Conservation (phyloP, 805 yeast genomes). For the Saturnispora ahearnii region DNA sequence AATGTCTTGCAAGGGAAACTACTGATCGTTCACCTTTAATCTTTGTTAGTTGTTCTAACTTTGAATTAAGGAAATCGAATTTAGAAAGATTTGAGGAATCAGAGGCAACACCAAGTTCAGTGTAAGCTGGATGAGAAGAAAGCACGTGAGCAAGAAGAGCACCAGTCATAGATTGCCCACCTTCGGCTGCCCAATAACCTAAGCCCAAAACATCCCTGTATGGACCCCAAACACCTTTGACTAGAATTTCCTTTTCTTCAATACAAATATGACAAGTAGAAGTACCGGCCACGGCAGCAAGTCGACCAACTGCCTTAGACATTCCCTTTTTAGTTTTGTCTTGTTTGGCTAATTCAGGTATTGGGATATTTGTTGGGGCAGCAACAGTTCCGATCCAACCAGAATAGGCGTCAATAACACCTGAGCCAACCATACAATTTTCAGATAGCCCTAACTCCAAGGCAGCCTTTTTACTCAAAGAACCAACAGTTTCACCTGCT, state of each 20-base stretch:
- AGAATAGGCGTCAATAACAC: slow-evolving; percentile 96
- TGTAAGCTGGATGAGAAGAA: slow-evolving; percentile 80
- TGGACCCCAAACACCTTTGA: slow-evolving; percentile 98
- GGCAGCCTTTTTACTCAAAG: slow-evolving; percentile 58
- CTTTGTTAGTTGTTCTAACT: slow-evolving; percentile 55
- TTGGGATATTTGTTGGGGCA: slow-evolving; percentile 58
- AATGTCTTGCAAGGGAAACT: slow-evolving; percentile 70
- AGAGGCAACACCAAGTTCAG: slow-evolving; percentile 58
- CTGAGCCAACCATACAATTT: slow-evolving; percentile 80
- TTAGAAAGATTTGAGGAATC: slow-evolving; percentile 61
- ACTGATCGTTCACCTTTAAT: slow-evolving; percentile 58
- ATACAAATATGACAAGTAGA: slow-evolving; percentile 93
- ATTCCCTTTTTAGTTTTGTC: slow-evolving; percentile 40
- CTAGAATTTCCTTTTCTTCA: slow-evolving; percentile 78
- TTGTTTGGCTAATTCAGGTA: slow-evolving; percentile 42
- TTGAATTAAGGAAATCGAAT: slow-evolving; percentile 75
- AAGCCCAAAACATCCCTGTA: slow-evolving; percentile 89
- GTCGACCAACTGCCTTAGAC: slow-evolving; percentile 64
- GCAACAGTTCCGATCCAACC: slow-evolving; percentile 99
- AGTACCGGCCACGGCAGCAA: slow-evolving; percentile 98
- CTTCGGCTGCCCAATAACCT: slow-evolving; percentile 92
- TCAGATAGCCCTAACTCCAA: slow-evolving; percentile 75
- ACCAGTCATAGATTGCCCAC: slow-evolving; percentile 98
- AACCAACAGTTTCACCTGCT: slow-evolving; percentile 88
- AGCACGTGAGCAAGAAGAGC: slow-evolving; percentile 84